These are phyloP conservation scores for Asparagopsis taxiformis DNA, from an alignment of 31 red algal species.

Conservation along the genomic window DNA sequence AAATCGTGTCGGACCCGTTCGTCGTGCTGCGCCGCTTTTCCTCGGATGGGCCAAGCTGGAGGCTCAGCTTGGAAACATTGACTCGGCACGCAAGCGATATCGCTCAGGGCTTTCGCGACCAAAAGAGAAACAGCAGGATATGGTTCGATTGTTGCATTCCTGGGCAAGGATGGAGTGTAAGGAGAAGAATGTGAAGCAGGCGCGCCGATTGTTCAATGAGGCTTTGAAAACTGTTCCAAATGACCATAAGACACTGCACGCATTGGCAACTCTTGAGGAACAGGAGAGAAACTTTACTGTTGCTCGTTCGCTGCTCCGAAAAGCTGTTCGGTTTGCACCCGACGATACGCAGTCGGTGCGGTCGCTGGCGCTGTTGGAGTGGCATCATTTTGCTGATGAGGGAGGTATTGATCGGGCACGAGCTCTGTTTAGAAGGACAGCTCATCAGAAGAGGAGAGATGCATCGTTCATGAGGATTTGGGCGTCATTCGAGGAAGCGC, in stretches of 20 bases:
- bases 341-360: slow-evolving; percentile 48
- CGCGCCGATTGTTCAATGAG: slow-evolving; percentile 40
- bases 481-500: slow-evolving; percentile 40
- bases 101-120: slow-evolving; percentile 18
- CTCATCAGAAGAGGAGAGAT: slow-evolving; percentile 5
- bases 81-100: slow-evolving; percentile 24
- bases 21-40: slow-evolving; percentile 29
- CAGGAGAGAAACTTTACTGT: slow-evolving; percentile 29
- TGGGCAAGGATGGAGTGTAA: slow-evolving; percentile 54
- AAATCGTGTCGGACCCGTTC: slow-evolving; percentile 3
- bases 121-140: slow-evolving; percentile 21
- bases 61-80: slow-evolving; percentile 33
- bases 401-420: slow-evolving; percentile 55
- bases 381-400: slow-evolving; percentile 34
- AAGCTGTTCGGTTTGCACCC: slow-evolving; percentile 36
- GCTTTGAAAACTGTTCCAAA: slow-evolving; percentile 25
- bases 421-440: slow-evolving; percentile 21
- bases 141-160: slow-evolving; percentile 41
- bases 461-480: slow-evolving; percentile 33
- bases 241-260: slow-evolving; percentile 52
- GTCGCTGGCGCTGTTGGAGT: slow-evolving; percentile 62
- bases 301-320: slow-evolving; percentile 54
- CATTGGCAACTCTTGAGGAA: slow-evolving; percentile 60
- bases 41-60: slow-evolving; percentile 73
- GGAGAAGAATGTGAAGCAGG: slow-evolving; percentile 18